Conservation (phyloP, 2,329 filamentous ascomycete species). For the Sporothrix protearum region DNA sequence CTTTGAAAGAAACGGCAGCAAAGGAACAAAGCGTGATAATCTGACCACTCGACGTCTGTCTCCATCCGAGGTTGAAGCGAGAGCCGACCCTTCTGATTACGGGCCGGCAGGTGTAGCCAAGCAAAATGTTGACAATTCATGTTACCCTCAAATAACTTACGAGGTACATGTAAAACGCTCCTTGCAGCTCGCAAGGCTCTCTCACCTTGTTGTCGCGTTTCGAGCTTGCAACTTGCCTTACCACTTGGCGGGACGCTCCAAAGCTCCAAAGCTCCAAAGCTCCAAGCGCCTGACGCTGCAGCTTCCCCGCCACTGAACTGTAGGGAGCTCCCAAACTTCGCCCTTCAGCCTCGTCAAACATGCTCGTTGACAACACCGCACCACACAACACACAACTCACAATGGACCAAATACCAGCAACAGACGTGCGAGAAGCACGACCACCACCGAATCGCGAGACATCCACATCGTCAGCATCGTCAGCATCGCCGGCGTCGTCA, state of each 20-base stretch:
- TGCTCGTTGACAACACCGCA: not conserved
- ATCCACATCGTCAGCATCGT: not conserved
- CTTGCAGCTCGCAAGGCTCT: too few relatives aligned
- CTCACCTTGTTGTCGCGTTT: not conserved
- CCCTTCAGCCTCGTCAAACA: not conserved
- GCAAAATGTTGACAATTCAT: not conserved
- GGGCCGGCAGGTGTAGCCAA: not conserved
- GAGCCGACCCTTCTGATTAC: not conserved
- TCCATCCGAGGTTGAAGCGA: conserved; percentile 11
- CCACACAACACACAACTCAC: not conserved
- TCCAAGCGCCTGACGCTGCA: too few relatives aligned
- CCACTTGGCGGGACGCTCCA: not conserved
- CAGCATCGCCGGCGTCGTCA: too few relatives aligned
- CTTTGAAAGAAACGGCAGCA: not conserved
- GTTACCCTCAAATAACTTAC: too few relatives aligned
- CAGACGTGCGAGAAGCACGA: not conserved
- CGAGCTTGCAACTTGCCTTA: not conserved
- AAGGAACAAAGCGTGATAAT: not conserved
- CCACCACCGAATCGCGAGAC: too few relatives aligned
- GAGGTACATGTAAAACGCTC: too few relatives aligned
- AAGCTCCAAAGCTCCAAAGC: not conserved
- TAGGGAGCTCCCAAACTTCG: not conserved
- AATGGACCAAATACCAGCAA: not conserved
- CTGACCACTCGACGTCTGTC: not conserved
- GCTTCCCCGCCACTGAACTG: not conserved